Conservation (phyloP, 2,329 filamentous ascomycete species). For the Aspergillus intermedius region DNA sequence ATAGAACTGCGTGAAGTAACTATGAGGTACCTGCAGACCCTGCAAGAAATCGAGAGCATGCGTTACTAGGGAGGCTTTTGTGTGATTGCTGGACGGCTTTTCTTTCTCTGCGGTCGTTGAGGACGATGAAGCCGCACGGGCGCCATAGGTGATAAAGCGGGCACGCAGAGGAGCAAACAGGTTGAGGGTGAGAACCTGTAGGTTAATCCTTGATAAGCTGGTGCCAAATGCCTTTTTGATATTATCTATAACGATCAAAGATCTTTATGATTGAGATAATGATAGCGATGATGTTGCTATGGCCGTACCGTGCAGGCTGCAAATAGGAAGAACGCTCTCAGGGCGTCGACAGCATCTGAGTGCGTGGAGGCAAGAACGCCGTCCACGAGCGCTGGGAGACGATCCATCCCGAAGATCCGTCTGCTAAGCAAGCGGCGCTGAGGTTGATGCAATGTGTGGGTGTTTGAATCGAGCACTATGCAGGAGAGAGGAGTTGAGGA, state of each 20-base stretch:
- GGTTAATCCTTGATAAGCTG: background rate
- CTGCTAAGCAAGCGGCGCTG: background rate
- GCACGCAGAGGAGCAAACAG: constrained; percentile 44
- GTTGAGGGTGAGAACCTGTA: constrained; percentile 32
- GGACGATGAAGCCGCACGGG: constrained; percentile 38
- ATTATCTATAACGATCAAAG: background rate
- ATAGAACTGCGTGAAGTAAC: constrained; percentile 89
- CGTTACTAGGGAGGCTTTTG: constrained; percentile 9
- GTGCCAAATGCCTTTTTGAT: constrained; percentile 41
- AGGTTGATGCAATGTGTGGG: too few relatives aligned
- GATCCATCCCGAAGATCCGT: constrained; percentile 9
- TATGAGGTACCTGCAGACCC: constrained; percentile 66
- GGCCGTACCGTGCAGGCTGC: constrained; percentile 32
- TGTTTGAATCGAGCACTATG: too few relatives aligned
- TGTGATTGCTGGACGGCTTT: constrained; percentile 4
- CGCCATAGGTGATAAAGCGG: constrained; percentile 57
- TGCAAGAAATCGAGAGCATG: constrained; percentile 46
- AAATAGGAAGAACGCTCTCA: constrained; percentile 34
- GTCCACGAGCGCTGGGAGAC: constrained; percentile 8
- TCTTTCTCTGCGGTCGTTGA: constrained; percentile 12
- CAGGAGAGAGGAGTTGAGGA: background rate
- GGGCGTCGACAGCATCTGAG: constrained; percentile 27
- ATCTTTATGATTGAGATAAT: constrained; percentile 1
- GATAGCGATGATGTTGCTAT: background rate
- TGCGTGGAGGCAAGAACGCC: constrained; percentile 9